These are phyloP conservation scores for Rhodocollybia butyracea DNA, from an alignment of 768 basidiomycete species.

Conservation along the genomic window DNA sequence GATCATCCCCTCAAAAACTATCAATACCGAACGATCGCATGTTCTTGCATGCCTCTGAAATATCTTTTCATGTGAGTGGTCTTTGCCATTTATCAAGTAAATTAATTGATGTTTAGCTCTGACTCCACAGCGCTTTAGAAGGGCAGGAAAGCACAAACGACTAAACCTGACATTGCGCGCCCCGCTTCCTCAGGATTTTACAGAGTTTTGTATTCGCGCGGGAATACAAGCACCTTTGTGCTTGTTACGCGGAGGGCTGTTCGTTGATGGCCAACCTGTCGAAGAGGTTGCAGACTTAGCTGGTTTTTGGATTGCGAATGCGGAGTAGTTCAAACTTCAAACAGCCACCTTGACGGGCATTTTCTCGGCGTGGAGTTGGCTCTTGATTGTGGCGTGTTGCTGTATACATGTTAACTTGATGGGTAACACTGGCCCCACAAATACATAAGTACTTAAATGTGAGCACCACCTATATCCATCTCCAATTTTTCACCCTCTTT, in stretches of 20 bases:
- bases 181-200: constrained; percentile 57
- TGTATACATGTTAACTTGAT: too few relatives aligned
- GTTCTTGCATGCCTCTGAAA: constrained; percentile 58
- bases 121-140: constrained; percentile 53
- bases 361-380: too few relatives aligned
- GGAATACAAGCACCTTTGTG: constrained; percentile 36
- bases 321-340: too few relatives aligned
- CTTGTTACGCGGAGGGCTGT: constrained; percentile 43
- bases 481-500: too few relatives aligned
- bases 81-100: neutral
- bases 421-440: too few relatives aligned
- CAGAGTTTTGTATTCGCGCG: constrained; percentile 43
- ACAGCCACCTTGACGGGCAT: too few relatives aligned
- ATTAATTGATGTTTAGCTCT: neutral
- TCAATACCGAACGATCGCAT: constrained; percentile 40
- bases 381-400: too few relatives aligned
- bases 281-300: constrained; percentile 12
- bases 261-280: constrained; percentile 38
- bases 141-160: constrained; percentile 40
- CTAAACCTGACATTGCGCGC: constrained; percentile 52
- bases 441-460: too few relatives aligned
- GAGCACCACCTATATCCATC: too few relatives aligned
- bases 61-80: constrained; percentile 47
- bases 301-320: neutral
- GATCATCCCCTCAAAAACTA: neutral